Percentiles rank a stretch among this genome's conserved stretches.
Evolutionary conservation across 1,284 basidiomycete species (phyloP).

Genomic region (Ustilago trichophora): DNA sequence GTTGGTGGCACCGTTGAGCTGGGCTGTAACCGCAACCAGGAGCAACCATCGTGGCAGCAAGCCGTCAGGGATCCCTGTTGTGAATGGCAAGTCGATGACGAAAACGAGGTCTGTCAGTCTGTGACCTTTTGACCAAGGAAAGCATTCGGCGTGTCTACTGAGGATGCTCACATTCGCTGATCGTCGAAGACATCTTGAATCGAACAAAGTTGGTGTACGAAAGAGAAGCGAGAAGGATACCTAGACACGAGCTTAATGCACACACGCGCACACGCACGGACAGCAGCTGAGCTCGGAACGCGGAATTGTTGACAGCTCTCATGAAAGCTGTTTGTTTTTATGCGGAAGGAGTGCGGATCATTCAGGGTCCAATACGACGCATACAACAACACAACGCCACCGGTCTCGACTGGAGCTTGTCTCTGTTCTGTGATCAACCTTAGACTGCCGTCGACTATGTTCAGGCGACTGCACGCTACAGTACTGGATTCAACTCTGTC

Average conservation of each 20-base stretch:
- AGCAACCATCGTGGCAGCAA: slow-evolving; percentile 62
- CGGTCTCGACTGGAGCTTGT: background rate
- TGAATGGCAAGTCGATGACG: background rate
- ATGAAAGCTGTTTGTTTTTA: too few relatives aligned
- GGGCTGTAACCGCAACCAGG: slow-evolving; percentile 49
- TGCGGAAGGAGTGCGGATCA: background rate
- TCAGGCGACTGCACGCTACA: background rate
- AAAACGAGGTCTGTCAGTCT: too few relatives aligned
- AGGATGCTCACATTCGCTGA: slow-evolving; percentile 21
- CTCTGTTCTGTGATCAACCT: background rate
- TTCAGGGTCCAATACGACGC: slow-evolving; percentile 23
- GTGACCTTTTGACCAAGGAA: too few relatives aligned
- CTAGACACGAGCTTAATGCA: too few relatives aligned
- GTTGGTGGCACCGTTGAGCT: slow-evolving; percentile 59
- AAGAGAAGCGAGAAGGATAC: too few relatives aligned
- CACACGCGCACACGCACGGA: background rate
- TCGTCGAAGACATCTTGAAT: slow-evolving; percentile 17
- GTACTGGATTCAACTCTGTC: too few relatives aligned
- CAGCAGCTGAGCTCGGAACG: slow-evolving; percentile 17
- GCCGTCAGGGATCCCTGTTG: slow-evolving; percentile 46
- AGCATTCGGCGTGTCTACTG: background rate
- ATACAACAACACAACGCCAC: background rate
- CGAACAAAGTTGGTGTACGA: too few relatives aligned
- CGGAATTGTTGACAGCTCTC: slow-evolving; percentile 23
- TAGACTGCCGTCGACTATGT: too few relatives aligned